phyloP scores from a whole-genome alignment of 768 basidiomycete genomes.

The Mycena leptocephala region DNA sequence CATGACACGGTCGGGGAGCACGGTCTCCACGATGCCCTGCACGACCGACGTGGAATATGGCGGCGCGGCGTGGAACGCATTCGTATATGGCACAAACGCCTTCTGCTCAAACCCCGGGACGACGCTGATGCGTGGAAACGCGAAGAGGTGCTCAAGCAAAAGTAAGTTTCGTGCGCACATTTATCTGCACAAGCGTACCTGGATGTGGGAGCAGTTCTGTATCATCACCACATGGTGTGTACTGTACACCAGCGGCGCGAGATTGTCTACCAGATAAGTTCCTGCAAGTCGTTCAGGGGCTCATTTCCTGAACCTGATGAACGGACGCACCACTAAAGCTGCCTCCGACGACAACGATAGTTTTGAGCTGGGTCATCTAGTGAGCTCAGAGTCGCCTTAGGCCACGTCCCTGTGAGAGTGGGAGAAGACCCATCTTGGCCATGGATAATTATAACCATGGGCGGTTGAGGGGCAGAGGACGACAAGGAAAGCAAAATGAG shows the following conservation, averaged over 20 bases:
- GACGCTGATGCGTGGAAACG: conserved; percentile 52
- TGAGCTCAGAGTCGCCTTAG: too few relatives aligned
- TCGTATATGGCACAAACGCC: conserved; percentile 51
- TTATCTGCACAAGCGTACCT: too few relatives aligned
- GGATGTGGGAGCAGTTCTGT: conserved; percentile 52
- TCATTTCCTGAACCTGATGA: neutral
- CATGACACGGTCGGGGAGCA: conserved; percentile 37
- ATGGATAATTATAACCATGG: too few relatives aligned
- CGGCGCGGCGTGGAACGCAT: conserved; percentile 38
- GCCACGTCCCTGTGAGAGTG: too few relatives aligned
- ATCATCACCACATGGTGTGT: conserved; percentile 48
- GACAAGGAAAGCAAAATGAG: too few relatives aligned
- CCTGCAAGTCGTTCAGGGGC: neutral
- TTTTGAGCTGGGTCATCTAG: conserved; percentile 19
- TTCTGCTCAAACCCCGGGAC: conserved; percentile 46
- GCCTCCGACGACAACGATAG: conserved; percentile 52
- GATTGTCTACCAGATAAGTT: conserved; percentile 36
- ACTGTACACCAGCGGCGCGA: conserved; percentile 39
- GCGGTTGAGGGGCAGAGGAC: too few relatives aligned
- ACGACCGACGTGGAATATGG: conserved; percentile 40
- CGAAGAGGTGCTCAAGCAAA: conserved; percentile 44
- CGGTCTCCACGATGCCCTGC: conserved; percentile 32
- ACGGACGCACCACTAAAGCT: conserved; percentile 47
- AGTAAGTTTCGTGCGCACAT: too few relatives aligned
- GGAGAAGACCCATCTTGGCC: too few relatives aligned